These are phyloP conservation scores for Trametes sp. DNA, from an alignment of 1,284 basidiomycete genomes.

Conservation along the genomic window DNA sequence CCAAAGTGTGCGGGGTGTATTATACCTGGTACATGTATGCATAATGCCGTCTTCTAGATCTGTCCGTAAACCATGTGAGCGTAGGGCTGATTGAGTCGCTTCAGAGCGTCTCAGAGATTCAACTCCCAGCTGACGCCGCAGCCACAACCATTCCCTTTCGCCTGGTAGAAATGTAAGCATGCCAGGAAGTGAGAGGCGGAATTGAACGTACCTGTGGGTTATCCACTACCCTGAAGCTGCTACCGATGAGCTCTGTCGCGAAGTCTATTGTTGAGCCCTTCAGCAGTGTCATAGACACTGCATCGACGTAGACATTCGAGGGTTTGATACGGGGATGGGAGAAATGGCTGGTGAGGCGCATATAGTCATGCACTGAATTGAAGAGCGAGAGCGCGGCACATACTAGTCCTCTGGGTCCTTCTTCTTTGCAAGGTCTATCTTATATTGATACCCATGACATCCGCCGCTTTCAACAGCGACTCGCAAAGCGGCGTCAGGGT, in stretches of 20 bases:
- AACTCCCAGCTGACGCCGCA: constrained; percentile 94
- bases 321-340: constrained; percentile 72
- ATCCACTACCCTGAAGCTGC: constrained; percentile 78
- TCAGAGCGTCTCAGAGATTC: constrained; percentile 52
- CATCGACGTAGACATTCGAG: constrained; percentile 82
- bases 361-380: constrained; percentile 8
- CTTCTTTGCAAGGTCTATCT: constrained; percentile 75
- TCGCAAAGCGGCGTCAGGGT: constrained; percentile 70
- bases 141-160: constrained; percentile 86
- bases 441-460: constrained; percentile 94
- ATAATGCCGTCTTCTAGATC: constrained; percentile 10
- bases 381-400: constrained; percentile 39
- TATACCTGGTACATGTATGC: constrained; percentile 17
- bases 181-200: not conserved
- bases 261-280: constrained; percentile 89
- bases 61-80: not conserved
- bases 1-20: constrained; percentile 2
- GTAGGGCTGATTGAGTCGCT: not conserved
- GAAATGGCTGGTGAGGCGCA: constrained; percentile 57
- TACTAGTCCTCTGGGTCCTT: constrained; percentile 82
- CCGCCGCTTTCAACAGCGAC: constrained; percentile 89
- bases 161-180: constrained; percentile 35
- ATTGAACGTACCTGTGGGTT: constrained; percentile 69
- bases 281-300: constrained; percentile 79
- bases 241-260: constrained; percentile 91